These are phyloP conservation scores for Neurospora sp. DNA, from an alignment of 495 filamentous ascomycete species.

Conservation along the genomic window DNA sequence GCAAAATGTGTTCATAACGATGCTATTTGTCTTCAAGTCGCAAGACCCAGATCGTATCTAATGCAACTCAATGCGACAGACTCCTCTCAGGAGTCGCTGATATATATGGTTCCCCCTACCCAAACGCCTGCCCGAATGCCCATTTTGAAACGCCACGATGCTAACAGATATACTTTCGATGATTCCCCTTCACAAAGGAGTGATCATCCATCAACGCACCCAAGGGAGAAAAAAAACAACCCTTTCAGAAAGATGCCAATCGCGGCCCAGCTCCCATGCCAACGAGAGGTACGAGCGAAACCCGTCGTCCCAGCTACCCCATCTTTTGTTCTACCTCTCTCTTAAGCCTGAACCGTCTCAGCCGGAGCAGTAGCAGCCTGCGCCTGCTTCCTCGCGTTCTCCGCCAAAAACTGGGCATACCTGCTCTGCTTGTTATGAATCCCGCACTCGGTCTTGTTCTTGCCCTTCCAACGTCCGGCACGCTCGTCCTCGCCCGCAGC, in stretches of 20 bases:
- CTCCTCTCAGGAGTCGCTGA: neutral
- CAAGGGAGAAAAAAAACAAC: neutral
- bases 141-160: neutral
- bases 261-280: neutral
- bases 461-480: conserved; percentile 94
- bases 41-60: neutral
- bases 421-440: conserved; percentile 95
- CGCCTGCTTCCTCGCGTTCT: conserved; percentile 55
- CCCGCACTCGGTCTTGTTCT: conserved; percentile 90
- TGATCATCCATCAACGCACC: neutral
- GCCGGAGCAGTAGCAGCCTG: neutral
- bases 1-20: neutral
- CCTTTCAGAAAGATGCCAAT: neutral
- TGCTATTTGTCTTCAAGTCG: neutral
- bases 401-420: conserved; percentile 73
- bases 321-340: neutral
- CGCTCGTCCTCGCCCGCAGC: conserved; percentile 89
- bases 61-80: neutral
- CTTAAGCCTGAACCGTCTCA: neutral
- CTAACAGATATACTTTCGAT: neutral
- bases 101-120: neutral
- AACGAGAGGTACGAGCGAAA: neutral
- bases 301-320: neutral
- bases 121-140: neutral
- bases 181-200: neutral